phyloP scores from a whole-genome alignment of 257 asterid species.

The Salvia splendens region DNA sequence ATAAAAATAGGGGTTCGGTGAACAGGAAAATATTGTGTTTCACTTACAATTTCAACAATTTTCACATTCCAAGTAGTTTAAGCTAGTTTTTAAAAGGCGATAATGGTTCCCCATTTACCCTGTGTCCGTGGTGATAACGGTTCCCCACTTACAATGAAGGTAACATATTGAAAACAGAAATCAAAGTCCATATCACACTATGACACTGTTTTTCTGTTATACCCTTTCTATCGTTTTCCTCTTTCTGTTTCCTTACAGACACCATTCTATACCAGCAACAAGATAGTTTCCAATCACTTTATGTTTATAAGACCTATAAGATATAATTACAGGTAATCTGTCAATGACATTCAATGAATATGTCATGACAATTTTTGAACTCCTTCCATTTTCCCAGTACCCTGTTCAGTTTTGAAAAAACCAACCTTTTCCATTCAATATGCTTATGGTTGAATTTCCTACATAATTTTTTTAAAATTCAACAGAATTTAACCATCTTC shows the following conservation, averaged over 20 bases:
- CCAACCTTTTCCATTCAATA: not conserved
- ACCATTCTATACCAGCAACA: not conserved
- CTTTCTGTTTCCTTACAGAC: not conserved
- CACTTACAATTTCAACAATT: not conserved
- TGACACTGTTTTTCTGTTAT: not conserved
- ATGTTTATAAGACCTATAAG: not conserved
- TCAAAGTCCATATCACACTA: not conserved
- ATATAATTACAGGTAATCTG: not conserved
- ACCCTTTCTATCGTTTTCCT: not conserved
- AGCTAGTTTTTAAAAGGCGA: not conserved
- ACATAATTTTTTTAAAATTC: not conserved
- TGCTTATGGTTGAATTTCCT: not conserved
- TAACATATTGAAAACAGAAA: not conserved
- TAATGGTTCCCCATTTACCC: not conserved
- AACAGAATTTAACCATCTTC: not conserved
- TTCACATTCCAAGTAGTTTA: conserved; percentile 2
- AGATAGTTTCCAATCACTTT: not conserved
- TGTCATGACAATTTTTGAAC: not conserved
- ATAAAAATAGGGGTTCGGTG: not conserved
- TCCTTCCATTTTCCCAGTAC: not conserved
- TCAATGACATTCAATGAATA: not conserved
- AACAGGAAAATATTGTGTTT: not conserved
- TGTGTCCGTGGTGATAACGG: not conserved
- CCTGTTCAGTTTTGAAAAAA: not conserved
- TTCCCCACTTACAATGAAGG: not conserved